Evolutionary conservation across 2,329 filamentous ascomycete genomes (phyloP).

Genomic region (Fusarium tupiense): DNA sequence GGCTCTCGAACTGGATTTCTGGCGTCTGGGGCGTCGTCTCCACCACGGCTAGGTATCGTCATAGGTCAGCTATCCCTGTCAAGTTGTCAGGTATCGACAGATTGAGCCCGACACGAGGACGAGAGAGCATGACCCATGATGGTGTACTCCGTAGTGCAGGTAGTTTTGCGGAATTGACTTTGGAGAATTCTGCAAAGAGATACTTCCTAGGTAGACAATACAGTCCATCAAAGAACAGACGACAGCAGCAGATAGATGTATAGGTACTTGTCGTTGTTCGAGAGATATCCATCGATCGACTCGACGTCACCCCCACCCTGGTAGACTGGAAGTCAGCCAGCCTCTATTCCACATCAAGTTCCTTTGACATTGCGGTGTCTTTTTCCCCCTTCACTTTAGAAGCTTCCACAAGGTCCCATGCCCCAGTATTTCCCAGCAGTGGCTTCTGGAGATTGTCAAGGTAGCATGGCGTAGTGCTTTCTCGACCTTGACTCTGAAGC

Average conservation of each 20-base stretch:
- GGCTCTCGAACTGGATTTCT: conserved; percentile 18
- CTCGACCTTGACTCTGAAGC: conserved; percentile 17
- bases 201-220: background rate
- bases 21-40: conserved; percentile 26
- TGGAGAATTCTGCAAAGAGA: background rate
- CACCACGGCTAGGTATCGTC: conserved; percentile 36
- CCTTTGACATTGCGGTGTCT: conserved; percentile 10
- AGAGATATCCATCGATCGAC: conserved; percentile 32
- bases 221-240: background rate
- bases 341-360: conserved; percentile 32
- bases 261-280: conserved; percentile 10
- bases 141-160: background rate
- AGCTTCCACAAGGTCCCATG: conserved; percentile 50
- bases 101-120: conserved; percentile 27
- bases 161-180: background rate
- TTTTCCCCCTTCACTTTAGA: conserved; percentile 25
- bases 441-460: conserved; percentile 27
- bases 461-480: conserved; percentile 30
- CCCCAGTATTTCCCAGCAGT: conserved; percentile 39
- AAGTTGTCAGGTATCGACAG: conserved; percentile 38
- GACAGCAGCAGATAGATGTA: background rate
- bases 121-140: background rate
- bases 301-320: conserved; percentile 40
- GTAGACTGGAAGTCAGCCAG: conserved; percentile 1
- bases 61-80: conserved; percentile 35